A percentile compares a stretch with the other conserved stretches of the same genome.
Evolutionary conservation across 257 asterid species (phyloP).

Genomic region (Linderniella brevidens): DNA sequence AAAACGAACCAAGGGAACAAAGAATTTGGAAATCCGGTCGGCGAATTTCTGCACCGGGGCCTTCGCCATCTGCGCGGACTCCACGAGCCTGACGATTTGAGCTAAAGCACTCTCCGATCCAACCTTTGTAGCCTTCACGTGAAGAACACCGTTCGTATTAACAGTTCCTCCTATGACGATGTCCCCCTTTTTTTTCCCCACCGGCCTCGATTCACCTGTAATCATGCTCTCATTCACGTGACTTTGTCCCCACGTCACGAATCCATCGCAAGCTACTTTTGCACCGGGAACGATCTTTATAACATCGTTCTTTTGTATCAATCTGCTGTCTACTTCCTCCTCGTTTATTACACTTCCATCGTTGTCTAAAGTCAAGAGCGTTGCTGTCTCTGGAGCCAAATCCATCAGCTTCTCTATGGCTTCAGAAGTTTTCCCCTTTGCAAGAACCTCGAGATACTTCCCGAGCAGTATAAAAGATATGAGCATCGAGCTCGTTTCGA

Average conservation of each 20-base stretch:
- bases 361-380: background rate
- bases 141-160: constrained; percentile 1
- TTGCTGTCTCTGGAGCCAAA: background rate
- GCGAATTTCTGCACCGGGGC: constrained; percentile 7
- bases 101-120: constrained; percentile 4
- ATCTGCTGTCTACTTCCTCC: constrained; percentile 1
- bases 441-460: constrained; percentile 3
- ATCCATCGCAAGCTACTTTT: constrained; percentile 3
- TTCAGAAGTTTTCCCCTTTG: constrained; percentile 1
- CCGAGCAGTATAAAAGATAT: constrained; percentile 1
- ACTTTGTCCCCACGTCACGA: constrained; percentile 3
- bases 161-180: constrained; percentile 2
- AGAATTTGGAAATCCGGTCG: constrained; percentile 1
- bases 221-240: constrained; percentile 6
- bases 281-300: constrained; percentile 1
- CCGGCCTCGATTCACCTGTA: constrained; percentile 5
- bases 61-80: constrained; percentile 1
- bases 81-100: background rate
- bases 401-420: constrained; percentile 3
- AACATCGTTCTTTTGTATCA: constrained; percentile 4
- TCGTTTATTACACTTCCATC: background rate
- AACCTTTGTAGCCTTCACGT: background rate
- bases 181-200: background rate
- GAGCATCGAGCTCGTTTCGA: constrained; percentile 3
- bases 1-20: constrained; percentile 1